These are phyloP conservation scores for Arthrinium phaeospermum DNA, from an alignment of 2,329 filamentous ascomycete species.

Conservation along the genomic window DNA sequence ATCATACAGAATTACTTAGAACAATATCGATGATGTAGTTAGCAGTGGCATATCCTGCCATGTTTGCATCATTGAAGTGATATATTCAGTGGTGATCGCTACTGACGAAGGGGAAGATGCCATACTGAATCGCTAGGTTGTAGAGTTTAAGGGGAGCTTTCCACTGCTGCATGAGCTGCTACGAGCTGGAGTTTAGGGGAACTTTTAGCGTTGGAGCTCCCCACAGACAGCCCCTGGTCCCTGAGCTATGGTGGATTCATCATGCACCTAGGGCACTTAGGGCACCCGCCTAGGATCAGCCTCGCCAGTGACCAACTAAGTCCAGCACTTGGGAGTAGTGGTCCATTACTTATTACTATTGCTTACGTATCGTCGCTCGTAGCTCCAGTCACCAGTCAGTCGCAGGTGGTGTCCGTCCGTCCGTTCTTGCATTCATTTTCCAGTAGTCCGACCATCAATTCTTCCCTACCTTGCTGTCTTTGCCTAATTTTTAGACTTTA, in stretches of 20 bases:
- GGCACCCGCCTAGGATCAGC: neutral
- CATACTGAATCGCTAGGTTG: neutral
- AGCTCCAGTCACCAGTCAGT: too few species aligned
- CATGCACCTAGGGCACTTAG: neutral
- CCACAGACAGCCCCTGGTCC: neutral
- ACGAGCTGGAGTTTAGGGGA: neutral
- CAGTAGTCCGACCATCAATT: neutral
- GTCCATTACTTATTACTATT: neutral
- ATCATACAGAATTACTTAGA: neutral
- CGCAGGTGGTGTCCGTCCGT: neutral
- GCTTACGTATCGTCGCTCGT: neutral
- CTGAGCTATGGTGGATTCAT: neutral
- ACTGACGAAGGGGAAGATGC: neutral
- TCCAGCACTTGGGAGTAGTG: neutral
- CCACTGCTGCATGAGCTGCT: neutral
- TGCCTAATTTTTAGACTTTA: neutral
- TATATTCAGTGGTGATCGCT: neutral
- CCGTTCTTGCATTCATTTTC: neutral
- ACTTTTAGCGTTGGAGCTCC: neutral
- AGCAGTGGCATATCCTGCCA: neutral
- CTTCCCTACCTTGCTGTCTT: neutral
- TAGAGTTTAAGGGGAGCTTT: too few species aligned
- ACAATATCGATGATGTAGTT: neutral
- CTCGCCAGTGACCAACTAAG: neutral
- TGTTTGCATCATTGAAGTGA: neutral